Evolutionary conservation across 2,329 filamentous ascomycete species (phyloP).

Genomic region (Paracoccidioides lutzii): DNA sequence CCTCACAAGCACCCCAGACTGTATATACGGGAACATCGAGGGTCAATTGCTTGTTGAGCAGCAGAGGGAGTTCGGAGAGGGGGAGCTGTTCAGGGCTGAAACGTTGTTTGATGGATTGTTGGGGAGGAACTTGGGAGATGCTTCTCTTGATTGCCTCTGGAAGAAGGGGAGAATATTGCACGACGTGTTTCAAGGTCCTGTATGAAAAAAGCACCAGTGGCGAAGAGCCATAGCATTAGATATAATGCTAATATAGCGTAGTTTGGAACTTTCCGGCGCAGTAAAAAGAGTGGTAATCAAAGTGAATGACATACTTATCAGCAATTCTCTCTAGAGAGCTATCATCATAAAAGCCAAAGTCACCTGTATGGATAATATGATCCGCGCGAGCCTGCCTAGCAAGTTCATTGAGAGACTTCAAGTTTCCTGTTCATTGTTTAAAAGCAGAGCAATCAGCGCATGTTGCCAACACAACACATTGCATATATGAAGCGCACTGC

Average conservation of each 20-base stretch:
- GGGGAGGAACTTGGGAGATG: constrained; percentile 55
- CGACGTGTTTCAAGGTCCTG: constrained; percentile 94
- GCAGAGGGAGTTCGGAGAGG: constrained; percentile 80
- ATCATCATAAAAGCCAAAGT: constrained; percentile 98
- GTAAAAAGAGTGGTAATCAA: not conserved
- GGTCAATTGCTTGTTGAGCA: constrained; percentile 77
- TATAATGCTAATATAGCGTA: too few species aligned
- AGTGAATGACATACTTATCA: constrained; percentile 67
- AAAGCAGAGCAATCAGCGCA: not conserved
- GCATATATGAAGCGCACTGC: too few species aligned
- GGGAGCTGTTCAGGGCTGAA: constrained; percentile 72
- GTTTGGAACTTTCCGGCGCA: too few species aligned
- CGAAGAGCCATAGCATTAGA: too few species aligned
- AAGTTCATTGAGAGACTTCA: constrained; percentile 89
- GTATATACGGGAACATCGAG: constrained; percentile 96
- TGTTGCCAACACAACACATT: not conserved
- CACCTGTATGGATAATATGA: constrained; percentile 96
- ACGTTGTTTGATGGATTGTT: constrained; percentile 62
- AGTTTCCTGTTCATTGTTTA: constrained; percentile 53
- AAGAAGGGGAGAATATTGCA: constrained; percentile 93
- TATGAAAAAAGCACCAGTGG: not conserved
- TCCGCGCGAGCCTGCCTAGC: constrained; percentile 89
- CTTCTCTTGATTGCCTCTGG: constrained; percentile 58
- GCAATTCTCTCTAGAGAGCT: constrained; percentile 92
- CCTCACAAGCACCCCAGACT: constrained; percentile 97